Evolutionary conservation across 768 basidiomycete genomes (phyloP).

Genomic region (Amanita polypyramis): DNA sequence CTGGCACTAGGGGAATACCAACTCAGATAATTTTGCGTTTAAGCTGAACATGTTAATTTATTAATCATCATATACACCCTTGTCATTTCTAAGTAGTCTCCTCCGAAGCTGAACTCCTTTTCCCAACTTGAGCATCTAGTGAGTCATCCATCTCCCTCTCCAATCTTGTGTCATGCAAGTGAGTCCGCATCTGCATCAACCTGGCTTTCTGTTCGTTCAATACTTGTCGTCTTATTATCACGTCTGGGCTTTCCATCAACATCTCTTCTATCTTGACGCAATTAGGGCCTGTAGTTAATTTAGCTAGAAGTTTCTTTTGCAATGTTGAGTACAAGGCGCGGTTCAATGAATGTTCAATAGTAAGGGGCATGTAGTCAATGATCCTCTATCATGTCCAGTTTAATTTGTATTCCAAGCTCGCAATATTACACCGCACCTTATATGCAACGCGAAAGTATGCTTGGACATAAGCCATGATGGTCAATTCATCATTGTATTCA

Average conservation of each 20-base stretch:
- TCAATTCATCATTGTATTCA: slow-evolving; percentile 22
- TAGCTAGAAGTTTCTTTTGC: slow-evolving; percentile 19
- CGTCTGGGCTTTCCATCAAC: not conserved
- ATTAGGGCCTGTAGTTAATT: slow-evolving; percentile 1
- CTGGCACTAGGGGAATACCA: too few relatives aligned
- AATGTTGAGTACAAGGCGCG: slow-evolving; percentile 22
- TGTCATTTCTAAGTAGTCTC: too few relatives aligned
- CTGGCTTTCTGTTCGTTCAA: not conserved
- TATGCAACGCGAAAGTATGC: slow-evolving; percentile 39
- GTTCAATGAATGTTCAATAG: slow-evolving; percentile 31
- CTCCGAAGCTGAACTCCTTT: too few relatives aligned
- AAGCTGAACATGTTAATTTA: too few relatives aligned
- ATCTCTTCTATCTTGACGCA: not conserved
- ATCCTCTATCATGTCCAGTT: slow-evolving; percentile 24
- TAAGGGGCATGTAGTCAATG: slow-evolving; percentile 33
- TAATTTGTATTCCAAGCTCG: not conserved
- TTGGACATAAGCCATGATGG: slow-evolving; percentile 33
- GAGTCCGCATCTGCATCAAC: not conserved
- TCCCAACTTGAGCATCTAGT: too few relatives aligned
- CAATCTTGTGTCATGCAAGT: not conserved
- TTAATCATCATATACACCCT: too few relatives aligned
- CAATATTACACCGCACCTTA: slow-evolving; percentile 21
- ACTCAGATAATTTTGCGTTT: too few relatives aligned
- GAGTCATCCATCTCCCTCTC: too few relatives aligned
- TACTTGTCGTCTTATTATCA: not conserved